Evolutionary conservation across 495 filamentous ascomycete genomes (phyloP), one percentile per base, ranked within the genome.

Genomic region (Hypoxylon intermedium): DNA sequence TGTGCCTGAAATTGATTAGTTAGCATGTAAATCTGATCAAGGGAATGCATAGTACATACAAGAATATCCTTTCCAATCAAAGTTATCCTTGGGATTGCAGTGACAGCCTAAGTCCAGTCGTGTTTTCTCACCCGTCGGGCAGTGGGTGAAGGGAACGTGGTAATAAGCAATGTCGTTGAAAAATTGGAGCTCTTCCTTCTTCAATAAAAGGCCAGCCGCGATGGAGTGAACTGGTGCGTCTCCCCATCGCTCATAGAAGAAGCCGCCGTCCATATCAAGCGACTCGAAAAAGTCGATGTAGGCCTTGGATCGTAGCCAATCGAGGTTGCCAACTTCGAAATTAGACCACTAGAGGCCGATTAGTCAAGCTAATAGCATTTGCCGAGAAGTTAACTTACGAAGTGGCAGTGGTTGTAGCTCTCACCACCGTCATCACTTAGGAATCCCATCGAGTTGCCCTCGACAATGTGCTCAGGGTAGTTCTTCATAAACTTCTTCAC

Each of bases 131-230:
- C 87, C 87, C 0, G 90, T 94, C 3, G 94, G 94, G 72, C 94
- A 98, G 76, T 98, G 94, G 18, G 93, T 98, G 71, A 98, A 98
- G 5, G 94, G 94, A n/a, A 96, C 89, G 69, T 98, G 94, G 75
- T 92, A 98, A 75, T 98, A 98, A 53, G 89, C 94, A 63, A 98
- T 98, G 67, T 98, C 94, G 69, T 98, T 90, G 81, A 96, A 98
- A 80, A 98, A 98, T 67, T 98, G 93, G 60, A 98, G 87, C 70
- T 98, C 83, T 52, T 95, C 89, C 77, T 96, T 97, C 68, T 87
- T 85, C 58, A 98, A 79, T 72, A 97, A 82, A 2, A 97, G 73
- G 11, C 82, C 85, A 3, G 94, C 94, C 1, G 90, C 94, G 65
- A 98, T 97, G n/a, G 92, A 95, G 77, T 96, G 91, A 24, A 96